Base-by-base conservation (phyloP, 768 basidiomycete genomes). In the Trichaptum fuscoviolaceum region DNA sequence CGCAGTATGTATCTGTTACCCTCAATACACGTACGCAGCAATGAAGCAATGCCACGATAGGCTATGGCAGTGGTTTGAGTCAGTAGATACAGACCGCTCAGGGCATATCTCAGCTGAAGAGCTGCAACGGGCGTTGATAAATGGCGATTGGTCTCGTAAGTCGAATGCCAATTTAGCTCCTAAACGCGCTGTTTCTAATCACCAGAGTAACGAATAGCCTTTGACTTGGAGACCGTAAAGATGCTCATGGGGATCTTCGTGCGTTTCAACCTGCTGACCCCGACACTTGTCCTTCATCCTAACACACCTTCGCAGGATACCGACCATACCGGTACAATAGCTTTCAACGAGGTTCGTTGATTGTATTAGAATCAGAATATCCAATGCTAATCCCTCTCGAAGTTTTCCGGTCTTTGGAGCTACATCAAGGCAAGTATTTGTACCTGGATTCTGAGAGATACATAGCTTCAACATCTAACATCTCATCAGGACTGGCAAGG, bases 191-290 rank as follows among this genome's bases (percentile, higher is more conserved):
- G 4, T 30, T 30, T 30, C 15, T 62, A 57, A 6, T 62, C 58
- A 30, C 27, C 25, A 20, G 8, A 57, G 60, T 17, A 17, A 17
- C 23, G 0, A 42, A 8, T 64, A 92, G 91, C 88, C 6, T 94
- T 94, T 72, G 92, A 93, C 77, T 78, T 91, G 65, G 93, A 93
- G 71, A 94, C 93, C 26, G 89, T 93, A 75, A 93, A 92, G 79
- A 82, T 93, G 35, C 80, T 93, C 68, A 92, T 95, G 88, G 81
- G 82, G 26, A 85, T 94, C 68, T 94, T 95, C 75, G 91, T 91
- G 65, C 71, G 88, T 75, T 24, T 7, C 64, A 36, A 57, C 60
- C 1, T 26, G 0, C 10, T 61, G 15, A 18, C 15, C 24, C 35
- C 35, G 57, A 20, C 10, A 59, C 12, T 23, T 64, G 17, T 25